Evolutionary conservation across 352 stramenopile genomes (phyloP).

Genomic region (Globisporangium spinosum): DNA sequence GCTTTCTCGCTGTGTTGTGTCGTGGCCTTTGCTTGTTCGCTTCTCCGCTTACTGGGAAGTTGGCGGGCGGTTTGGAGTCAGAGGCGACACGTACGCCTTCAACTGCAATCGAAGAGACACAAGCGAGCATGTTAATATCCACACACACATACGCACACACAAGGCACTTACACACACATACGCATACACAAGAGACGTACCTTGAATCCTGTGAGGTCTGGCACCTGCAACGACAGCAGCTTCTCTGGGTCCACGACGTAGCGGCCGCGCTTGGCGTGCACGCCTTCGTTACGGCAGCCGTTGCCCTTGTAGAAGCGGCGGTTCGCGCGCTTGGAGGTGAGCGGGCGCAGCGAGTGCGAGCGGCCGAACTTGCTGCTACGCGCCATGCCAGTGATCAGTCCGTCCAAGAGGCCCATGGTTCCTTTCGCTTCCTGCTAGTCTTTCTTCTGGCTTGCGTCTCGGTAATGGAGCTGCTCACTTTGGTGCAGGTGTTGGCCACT

Average conservation of each 20-base stretch:
- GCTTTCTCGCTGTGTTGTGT: not conserved
- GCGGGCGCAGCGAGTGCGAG: slow-evolving; percentile 80
- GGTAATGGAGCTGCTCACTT: not conserved
- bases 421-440: not conserved
- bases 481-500: slow-evolving; percentile 6
- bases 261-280: slow-evolving; percentile 88
- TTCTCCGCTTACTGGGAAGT: slow-evolving; percentile 14
- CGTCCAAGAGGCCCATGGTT: slow-evolving; percentile 73
- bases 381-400: slow-evolving; percentile 63
- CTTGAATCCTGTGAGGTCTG: slow-evolving; percentile 92
- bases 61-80: slow-evolving; percentile 53
- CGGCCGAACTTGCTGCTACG: slow-evolving; percentile 84
- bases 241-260: slow-evolving; percentile 92
- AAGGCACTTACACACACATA: not conserved
- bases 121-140: slow-evolving; percentile 2
- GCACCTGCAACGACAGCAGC: slow-evolving; percentile 90
- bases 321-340: slow-evolving; percentile 92
- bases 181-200: slow-evolving; percentile 24
- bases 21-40: not conserved
- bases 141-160: not conserved
- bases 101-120: slow-evolving; percentile 34
- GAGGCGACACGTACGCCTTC: slow-evolving; percentile 81
- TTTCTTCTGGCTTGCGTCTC: not conserved
- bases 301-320: slow-evolving; percentile 97
- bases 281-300: slow-evolving; percentile 89